These are phyloP conservation scores for Trichosanthes truncata DNA, from an alignment of 306 rosid genomes.

Conservation along the genomic window DNA sequence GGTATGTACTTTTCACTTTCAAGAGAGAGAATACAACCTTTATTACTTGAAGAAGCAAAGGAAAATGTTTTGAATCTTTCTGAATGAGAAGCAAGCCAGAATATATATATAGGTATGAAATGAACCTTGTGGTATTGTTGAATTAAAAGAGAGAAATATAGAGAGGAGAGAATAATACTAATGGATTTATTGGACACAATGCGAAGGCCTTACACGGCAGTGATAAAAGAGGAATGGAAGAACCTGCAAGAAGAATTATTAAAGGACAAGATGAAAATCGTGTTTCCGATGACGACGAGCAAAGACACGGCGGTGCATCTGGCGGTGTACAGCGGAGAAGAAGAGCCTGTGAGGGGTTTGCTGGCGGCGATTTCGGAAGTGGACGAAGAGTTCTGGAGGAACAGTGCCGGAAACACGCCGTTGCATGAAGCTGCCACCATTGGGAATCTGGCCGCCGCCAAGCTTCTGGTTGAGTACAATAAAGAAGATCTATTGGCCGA, in stretches of 20 bases:
- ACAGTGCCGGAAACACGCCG: constrained; percentile 9
- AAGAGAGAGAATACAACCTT: neutral
- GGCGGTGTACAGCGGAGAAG: neutral
- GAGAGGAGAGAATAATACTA: neutral
- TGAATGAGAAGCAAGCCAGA: no score
- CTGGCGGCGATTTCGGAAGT: neutral
- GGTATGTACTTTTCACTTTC: neutral
- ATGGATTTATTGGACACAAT: neutral
- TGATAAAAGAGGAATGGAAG: neutral
- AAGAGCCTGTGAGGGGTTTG: neutral
- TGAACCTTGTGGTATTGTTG: neutral
- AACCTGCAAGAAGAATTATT: neutral
- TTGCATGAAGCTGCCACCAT: constrained; percentile 9
- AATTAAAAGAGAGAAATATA: neutral
- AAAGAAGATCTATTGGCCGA: neutral
- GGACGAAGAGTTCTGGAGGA: neutral
- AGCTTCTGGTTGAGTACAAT: neutral
- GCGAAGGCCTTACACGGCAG: neutral
- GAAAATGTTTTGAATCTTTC: neutral
- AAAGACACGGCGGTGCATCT: constrained; percentile 12
- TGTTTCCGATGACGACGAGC: neutral
- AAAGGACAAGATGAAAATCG: neutral
- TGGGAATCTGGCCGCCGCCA: neutral
- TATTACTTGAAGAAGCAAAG: neutral
- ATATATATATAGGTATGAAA: neutral